Base-by-base conservation (phyloP, 257 asterid genomes). In the Galeopsis tetrahit region DNA sequence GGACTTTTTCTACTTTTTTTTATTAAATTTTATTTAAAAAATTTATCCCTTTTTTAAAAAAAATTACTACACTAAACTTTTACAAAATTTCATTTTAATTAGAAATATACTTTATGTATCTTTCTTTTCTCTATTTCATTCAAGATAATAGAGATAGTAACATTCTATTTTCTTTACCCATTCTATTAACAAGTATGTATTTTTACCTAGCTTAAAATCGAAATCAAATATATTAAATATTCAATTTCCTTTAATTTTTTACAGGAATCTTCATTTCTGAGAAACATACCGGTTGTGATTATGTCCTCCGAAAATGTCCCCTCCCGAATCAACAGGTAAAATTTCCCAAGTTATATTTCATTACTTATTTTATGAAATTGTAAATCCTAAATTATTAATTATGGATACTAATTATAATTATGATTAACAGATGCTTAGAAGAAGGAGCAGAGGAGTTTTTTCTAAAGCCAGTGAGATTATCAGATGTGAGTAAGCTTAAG, bases 261-360 rank as follows among this genome's bases (percentile, higher is more conserved):
- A 48, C 89, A 94, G 98, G 98, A 92, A 84, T 91, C 99, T 69
- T 81, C 99, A 75, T 75, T 80, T 62, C 82, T 94, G 77, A 89
- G 81, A 81, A 74, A 89, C 72, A 91, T 94, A 70, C 99, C 98
- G n/a, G 98, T 94, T 49, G 99, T 94, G 75, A 91, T 94, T 13
- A 91, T 94, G 98, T 94, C 99, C 42, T 94, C 98, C 56, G 98
- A 94, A 86, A 87, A 94, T 85, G 97, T 88, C n/a, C 95, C 97
- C 62, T 88, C 98, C 59, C 90, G 99, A 75, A 91, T 94, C 85
- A 90, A 73, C 81, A 94, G 98, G 98, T 94, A 81, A 73, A 6
- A 32, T 58, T 58, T 10, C 17, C 10, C 17, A 32, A 7, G 0
- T 58, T 32, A 58, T 33, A 58, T 59, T 58, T 44, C 13, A 58